These are phyloP conservation scores for Anthoceros angustus DNA, from an alignment of 225 moss, liverwort and hornwort species.

Conservation along the genomic window DNA sequence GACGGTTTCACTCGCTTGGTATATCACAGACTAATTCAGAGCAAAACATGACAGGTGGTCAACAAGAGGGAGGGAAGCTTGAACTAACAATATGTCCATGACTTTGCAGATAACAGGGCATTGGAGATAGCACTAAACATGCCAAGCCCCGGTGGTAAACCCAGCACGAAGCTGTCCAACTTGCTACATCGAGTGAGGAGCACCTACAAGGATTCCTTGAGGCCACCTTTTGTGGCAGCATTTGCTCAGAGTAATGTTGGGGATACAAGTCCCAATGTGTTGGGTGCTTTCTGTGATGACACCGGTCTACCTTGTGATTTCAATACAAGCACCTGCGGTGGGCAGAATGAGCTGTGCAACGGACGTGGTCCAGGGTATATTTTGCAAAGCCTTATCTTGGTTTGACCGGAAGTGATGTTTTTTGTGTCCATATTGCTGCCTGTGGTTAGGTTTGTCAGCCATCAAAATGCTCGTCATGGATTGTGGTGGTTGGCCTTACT, in stretches of 20 bases:
- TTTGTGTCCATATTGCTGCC: not conserved
- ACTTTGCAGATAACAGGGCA: constrained; percentile 6
- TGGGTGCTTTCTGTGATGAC: constrained; percentile 58
- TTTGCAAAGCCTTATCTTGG: constrained; percentile 13
- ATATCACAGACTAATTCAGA: too few relatives aligned
- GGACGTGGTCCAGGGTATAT: constrained; percentile 65
- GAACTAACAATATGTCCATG: constrained; percentile 12
- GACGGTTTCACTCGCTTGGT: not conserved
- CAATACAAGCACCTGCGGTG: constrained; percentile 54
- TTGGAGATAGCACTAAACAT: constrained; percentile 26
- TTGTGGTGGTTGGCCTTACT: not conserved
- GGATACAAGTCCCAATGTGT: constrained; percentile 50
- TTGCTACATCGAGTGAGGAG: constrained; percentile 73
- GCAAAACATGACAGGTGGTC: not conserved
- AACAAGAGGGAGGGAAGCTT: not conserved
- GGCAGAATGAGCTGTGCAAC: constrained; percentile 48
- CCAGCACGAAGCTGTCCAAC: constrained; percentile 54
- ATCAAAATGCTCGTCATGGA: not conserved
- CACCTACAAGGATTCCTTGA: constrained; percentile 45
- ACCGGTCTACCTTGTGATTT: constrained; percentile 51
- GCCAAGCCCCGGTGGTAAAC: constrained; percentile 52
- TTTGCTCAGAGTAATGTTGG: constrained; percentile 75
- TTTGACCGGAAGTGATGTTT: constrained; percentile 29
- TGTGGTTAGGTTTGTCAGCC: not conserved
- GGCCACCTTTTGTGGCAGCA: constrained; percentile 61